Evolutionary conservation across 1,284 basidiomycete genomes (phyloP), one percentile per base, ranked within the genome.

Genomic region (Boletellus deceptivus): DNA sequence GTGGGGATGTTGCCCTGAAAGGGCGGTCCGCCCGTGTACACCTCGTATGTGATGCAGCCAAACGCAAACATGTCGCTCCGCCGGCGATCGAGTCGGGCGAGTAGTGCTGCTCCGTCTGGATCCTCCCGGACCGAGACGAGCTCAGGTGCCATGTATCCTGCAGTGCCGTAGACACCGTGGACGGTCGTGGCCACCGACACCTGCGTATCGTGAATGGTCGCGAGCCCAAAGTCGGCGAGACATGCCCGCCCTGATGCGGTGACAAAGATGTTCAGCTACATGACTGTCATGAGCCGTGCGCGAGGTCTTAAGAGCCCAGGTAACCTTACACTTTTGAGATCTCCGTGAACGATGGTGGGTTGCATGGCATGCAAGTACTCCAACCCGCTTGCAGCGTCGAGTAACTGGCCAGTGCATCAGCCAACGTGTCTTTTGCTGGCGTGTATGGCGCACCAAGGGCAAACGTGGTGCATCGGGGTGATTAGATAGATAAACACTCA

Each of bases 321-420:
- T 33, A 13, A 41, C 11, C 71, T 52, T 53, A 76, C 75, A 25
- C 69, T 68, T 59, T 75, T 76, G 27, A 76, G 54, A 52, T 76
- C 75, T 22, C 74, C 75, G 24, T 76, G 75, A n/a, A 74, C 63
- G n/a, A 76, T 70, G 6, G 70, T 72, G 8, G 67, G 70, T 43
- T 63, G 57, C 55, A 66, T 64, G 2, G 62, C 68, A 49, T 76
- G 75, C 10, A 76, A 58, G 48, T 76, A 75, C 9, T 70, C 64
- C 13, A 76, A 54, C 22, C 75, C 74, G n/a, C 50, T 64, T 9
- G 72, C 71, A 34, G 72, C 62, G 44, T 75, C 72, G 2, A 68
- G 56, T 35, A 75, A 59, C 75, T 76, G 50, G 5, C 16, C 3
- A 49, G 37, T 7, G 38, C 14, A 16, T 56, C 33, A 37, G 48